Percentiles rank a stretch among this genome's conserved stretches.
phyloP scores from a whole-genome alignment of 148 eudicot genomes.

The Rhododendron henanense region DNA sequence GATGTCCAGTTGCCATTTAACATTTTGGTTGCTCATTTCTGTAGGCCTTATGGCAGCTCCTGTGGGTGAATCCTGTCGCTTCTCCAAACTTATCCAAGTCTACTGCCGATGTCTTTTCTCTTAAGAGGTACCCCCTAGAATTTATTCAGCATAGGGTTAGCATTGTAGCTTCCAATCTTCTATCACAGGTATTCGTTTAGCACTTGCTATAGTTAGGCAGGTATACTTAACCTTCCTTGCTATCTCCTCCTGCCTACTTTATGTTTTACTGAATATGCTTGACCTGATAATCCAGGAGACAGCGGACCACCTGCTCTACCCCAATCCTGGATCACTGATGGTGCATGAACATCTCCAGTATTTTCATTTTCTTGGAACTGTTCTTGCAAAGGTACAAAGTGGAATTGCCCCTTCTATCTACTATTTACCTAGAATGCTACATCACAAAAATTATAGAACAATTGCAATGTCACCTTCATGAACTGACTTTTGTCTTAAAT shows the following conservation, averaged over 20 bases:
- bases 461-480: not conserved
- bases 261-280: too few relatives aligned
- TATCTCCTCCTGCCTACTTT: too few relatives aligned
- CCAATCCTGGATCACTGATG: too few relatives aligned
- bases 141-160: conserved; percentile 82
- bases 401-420: conserved; percentile 10
- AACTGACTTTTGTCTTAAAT: too few relatives aligned
- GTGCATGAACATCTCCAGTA: too few relatives aligned
- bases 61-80: conserved; percentile 75
- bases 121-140: conserved; percentile 66
- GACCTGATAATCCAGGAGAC: too few relatives aligned
- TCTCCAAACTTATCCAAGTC: conserved; percentile 41
- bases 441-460: not conserved
- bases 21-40: conserved; percentile 13
- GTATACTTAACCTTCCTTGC: too few relatives aligned
- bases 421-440: not conserved
- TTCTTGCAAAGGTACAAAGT: conserved; percentile 77
- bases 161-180: conserved; percentile 78
- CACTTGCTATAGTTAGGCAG: too few relatives aligned
- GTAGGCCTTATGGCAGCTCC: conserved; percentile 93
- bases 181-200: conserved; percentile 64
- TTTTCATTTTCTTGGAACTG: too few relatives aligned
- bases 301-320: too few relatives aligned
- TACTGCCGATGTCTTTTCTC: conserved; percentile 29
- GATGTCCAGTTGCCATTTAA: not conserved